Percentiles rank a stretch among this genome's conserved stretches.
These are phyloP conservation scores for Sanghuangporus weigelae DNA, from an alignment of 1,284 basidiomycete genomes.

Conservation along the genomic window DNA sequence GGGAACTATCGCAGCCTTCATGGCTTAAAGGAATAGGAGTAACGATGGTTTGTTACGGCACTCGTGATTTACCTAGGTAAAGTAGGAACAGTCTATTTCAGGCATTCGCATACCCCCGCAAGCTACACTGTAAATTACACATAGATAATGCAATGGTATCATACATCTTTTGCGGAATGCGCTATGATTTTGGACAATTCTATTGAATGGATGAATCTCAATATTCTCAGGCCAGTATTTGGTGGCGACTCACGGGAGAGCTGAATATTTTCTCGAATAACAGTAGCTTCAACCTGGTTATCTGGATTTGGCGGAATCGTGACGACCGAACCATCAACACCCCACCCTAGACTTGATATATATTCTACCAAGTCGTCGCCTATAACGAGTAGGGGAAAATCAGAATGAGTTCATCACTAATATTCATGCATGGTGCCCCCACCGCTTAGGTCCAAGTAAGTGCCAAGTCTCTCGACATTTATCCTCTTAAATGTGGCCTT, in stretches of 20 bases:
- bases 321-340: slow-evolving; percentile 56
- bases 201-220: slow-evolving; percentile 29
- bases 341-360: slow-evolving; percentile 73
- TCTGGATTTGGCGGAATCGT: slow-evolving; percentile 84
- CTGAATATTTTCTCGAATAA: slow-evolving; percentile 87
- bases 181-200: slow-evolving; percentile 83
- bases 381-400: slow-evolving; percentile 23
- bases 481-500: slow-evolving; percentile 78
- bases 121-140: background rate
- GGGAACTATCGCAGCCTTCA: slow-evolving; percentile 73
- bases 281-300: slow-evolving; percentile 92
- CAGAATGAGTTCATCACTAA: slow-evolving; percentile 15
- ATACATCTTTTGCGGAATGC: slow-evolving; percentile 50
- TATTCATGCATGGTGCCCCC: slow-evolving; percentile 24
- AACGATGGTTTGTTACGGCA: background rate
- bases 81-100: background rate
- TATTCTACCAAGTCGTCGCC: slow-evolving; percentile 62
- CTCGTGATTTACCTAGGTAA: background rate
- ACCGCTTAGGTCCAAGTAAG: slow-evolving; percentile 73
- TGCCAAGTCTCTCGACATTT: slow-evolving; percentile 57
- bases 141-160: slow-evolving; percentile 14
- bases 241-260: slow-evolving; percentile 67
- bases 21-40: background rate
- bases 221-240: background rate
- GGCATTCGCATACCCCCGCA: background rate